Conservation (phyloP, 768 basidiomycete species). For the Trametes sanguinea region DNA sequence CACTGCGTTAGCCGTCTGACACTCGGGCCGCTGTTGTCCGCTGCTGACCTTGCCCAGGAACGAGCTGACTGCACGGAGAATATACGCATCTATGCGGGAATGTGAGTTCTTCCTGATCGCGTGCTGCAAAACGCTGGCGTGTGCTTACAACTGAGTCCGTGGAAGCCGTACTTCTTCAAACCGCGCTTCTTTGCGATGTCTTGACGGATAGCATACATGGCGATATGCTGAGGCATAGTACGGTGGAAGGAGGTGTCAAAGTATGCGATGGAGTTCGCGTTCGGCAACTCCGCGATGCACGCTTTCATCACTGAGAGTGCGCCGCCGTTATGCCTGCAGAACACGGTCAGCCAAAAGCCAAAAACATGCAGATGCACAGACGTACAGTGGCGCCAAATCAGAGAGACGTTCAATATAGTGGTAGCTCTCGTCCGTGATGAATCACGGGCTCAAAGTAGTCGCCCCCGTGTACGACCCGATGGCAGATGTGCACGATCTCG, state of each 20-base stretch:
- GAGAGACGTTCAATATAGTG: constrained; percentile 75
- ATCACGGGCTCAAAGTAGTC: constrained; percentile 69
- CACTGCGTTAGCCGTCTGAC: neutral
- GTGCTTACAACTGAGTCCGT: constrained; percentile 73
- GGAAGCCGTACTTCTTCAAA: constrained; percentile 89
- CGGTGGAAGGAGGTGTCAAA: constrained; percentile 90
- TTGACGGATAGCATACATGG: constrained; percentile 77
- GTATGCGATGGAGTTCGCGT: constrained; percentile 75
- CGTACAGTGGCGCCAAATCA: constrained; percentile 78
- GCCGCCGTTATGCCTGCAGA: constrained; percentile 58
- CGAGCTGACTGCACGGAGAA: constrained; percentile 61
- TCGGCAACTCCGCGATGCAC: constrained; percentile 62
- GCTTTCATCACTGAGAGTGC: constrained; percentile 62
- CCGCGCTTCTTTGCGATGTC: constrained; percentile 60
- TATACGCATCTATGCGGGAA: constrained; percentile 55
- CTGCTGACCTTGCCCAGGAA: constrained; percentile 54
- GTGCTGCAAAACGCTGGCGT: neutral
- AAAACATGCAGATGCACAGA: constrained; percentile 19
- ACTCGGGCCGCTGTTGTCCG: neutral
- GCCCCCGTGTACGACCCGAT: constrained; percentile 88
- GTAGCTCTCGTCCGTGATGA: constrained; percentile 67
- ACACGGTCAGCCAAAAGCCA: neutral
- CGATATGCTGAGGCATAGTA: constrained; percentile 72
- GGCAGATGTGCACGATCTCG: constrained; percentile 60
- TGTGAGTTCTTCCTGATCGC: neutral